Conservation (phyloP, 1,284 basidiomycete species). For the Marasmius sp. region DNA sequence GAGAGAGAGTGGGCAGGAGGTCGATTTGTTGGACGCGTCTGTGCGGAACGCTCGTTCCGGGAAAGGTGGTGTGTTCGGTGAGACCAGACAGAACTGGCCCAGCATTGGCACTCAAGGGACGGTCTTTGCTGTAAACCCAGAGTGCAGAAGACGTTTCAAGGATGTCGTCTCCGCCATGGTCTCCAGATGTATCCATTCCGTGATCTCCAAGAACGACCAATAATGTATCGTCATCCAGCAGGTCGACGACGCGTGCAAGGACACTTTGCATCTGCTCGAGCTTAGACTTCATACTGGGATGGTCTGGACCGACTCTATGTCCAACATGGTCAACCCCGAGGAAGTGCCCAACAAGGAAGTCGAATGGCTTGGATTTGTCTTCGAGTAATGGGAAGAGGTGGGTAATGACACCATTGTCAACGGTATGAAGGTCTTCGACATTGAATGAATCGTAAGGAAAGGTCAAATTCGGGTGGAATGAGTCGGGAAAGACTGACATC, state of each 20-base stretch:
- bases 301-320: slow-evolving; percentile 89
- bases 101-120: slow-evolving; percentile 37
- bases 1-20: slow-evolving; percentile 85
- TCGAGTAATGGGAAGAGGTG: slow-evolving; percentile 84
- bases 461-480: slow-evolving; percentile 71
- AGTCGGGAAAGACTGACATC: slow-evolving; percentile 83
- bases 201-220: slow-evolving; percentile 95
- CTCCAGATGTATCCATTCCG: slow-evolving; percentile 94
- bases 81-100: slow-evolving; percentile 45
- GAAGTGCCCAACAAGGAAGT: slow-evolving; percentile 90
- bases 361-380: slow-evolving; percentile 44
- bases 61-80: slow-evolving; percentile 59
- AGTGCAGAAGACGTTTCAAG: slow-evolving; percentile 86
- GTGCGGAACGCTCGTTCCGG: slow-evolving; percentile 52
- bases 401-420: slow-evolving; percentile 86
- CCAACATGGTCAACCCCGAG: slow-evolving; percentile 98
- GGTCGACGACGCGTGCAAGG: slow-evolving; percentile 66
- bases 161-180: slow-evolving; percentile 91
- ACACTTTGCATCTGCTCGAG: slow-evolving; percentile 87
- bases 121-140: slow-evolving; percentile 88
- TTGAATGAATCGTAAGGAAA: slow-evolving; percentile 97
- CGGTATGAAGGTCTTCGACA: slow-evolving; percentile 96
- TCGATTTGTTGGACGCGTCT: slow-evolving; percentile 92
- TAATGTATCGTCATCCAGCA: slow-evolving; percentile 80
- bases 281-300: slow-evolving; percentile 85